These are phyloP conservation scores for Symbiodinium natans DNA, from an alignment of 73 alveolate genomes.

Conservation along the genomic window DNA sequence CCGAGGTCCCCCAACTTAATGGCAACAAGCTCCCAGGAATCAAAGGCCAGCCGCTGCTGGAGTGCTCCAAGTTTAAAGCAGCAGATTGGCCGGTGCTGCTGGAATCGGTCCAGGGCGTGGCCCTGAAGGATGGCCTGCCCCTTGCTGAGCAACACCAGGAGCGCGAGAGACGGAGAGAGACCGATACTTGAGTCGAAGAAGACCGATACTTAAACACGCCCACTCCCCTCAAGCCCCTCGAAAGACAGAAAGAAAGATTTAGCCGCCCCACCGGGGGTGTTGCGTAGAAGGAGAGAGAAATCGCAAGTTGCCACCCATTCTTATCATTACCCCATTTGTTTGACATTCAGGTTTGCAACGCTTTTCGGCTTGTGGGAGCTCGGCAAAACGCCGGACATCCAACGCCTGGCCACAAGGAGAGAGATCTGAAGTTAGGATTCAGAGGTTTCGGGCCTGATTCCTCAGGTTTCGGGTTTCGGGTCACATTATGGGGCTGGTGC, in stretches of 20 bases:
- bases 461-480: background rate
- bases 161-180: too few relatives aligned
- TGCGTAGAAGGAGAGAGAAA: too few relatives aligned
- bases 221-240: too few relatives aligned
- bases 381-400: slow-evolving; percentile 15
- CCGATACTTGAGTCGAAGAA: too few relatives aligned
- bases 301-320: too few relatives aligned
- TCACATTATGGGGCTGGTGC: background rate
- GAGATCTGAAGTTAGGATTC: background rate
- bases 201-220: too few relatives aligned
- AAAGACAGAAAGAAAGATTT: too few relatives aligned
- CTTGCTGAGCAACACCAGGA: too few relatives aligned
- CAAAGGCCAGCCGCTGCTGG: slow-evolving; percentile 27
- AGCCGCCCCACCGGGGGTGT: too few relatives aligned
- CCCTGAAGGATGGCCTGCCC: slow-evolving; percentile 36
- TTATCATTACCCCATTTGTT: too few relatives aligned
- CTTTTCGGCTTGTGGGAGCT: slow-evolving; percentile 42
- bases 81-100: slow-evolving; percentile 28
- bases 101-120: slow-evolving; percentile 38
- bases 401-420: slow-evolving; percentile 60
- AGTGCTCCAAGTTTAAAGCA: background rate
- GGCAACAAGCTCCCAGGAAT: too few relatives aligned
- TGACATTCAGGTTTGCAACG: slow-evolving; percentile 11
- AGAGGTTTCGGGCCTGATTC: background rate
- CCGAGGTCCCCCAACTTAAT: too few relatives aligned